Evolutionary conservation across 257 asterid genomes (phyloP), one percentile per base, ranked within the genome.

Genomic region (Coffea eugenioides): DNA sequence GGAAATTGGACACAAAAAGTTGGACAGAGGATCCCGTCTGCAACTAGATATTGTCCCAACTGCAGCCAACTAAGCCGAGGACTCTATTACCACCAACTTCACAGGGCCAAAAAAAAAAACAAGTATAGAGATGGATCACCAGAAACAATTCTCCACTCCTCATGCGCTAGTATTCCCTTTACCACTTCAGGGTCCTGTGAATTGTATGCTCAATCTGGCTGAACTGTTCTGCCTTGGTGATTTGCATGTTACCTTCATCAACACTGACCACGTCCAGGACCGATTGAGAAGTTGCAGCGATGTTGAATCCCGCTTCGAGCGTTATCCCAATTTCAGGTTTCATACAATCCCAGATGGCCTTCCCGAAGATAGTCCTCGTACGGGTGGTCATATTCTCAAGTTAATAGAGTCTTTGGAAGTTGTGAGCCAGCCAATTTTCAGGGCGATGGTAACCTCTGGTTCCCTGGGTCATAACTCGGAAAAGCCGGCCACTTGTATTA

Each of bases 161-260:
- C 95, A 92, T 76, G 93, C 88, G 1, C 82, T 92, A 78, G 81
- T 92, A 48, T 87, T 92, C 77, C 97, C 96, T 39, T 73, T 91
- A 12, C 96, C 96, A 0, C 82, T 92, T 36, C 97, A 92, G 51
- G 90, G 93, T 59, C 97, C 93, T 14, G 90, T 90, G 5, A 89
- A 87, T 56, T 83, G 83, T 61, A 87, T 88, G 96, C 90, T 91
- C 74, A 88, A 87, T 66, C 81, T 91, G 12, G 94, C 96, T 3
- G 88, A 90, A 41, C 64, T 91, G 49, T 23, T 91, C 9, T 87
- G 88, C 81, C 84, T 83, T 2, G 31, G 59, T 13, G 73, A 74
- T 70, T 51, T 93, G 61, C 79, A 73, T 23, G 88, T 89, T 79
- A 93, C 98, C 16, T 93, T 93, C 83, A 90, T 93, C 84, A 91